Base-by-base conservation (phyloP, 371 early-diverging fungal species). In the Coemansia sp. region DNA sequence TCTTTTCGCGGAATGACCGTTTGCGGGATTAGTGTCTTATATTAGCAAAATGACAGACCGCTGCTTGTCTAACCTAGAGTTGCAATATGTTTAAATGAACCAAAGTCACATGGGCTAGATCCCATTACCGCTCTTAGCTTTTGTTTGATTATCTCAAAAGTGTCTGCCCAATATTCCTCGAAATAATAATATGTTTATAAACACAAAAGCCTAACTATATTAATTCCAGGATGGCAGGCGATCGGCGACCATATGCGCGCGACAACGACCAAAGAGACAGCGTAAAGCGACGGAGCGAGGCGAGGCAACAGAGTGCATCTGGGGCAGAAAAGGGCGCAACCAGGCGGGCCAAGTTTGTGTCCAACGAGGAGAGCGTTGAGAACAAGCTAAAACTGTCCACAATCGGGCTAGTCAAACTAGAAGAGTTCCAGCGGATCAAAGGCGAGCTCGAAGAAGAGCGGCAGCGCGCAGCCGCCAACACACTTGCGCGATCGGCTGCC, bases 401-500 rank as follows among this genome's bases (percentile, higher is more conserved):
- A 2, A 86, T 95, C 54, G 97, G 97, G 59, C 82, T 97, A 37
- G 95, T 95, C 1, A 84, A 90, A 66, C 83, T 95, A 20, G 90
- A 91, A 63, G 96, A 97, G 63, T 97, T 95, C 73, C 87, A 92
- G 66, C 88, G 91, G 66, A 95, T 93, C 70, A 82, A 90, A 53
- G 88, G 88, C 67, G 88, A 88, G 56, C 80, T 94, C 12, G 91
- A 92, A 70, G 90, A 93, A 64, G 86, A 91, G 67, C 90, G 93
- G 65, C 83, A 84, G 58, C 87, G 89, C 33, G 91, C 90, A 71
- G 90, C 91, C 3, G 90, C 91, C 3, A 84, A 89, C 23, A 91
- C 91, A 2, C 85, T 52, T 77, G 20, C 67, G 9, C 26, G 44
- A 39, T 21, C 26, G 20, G 18, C 37, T 26, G 20, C 11, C 1